Evolutionary conservation across 1,139 yeast genomes (phyloP).

Genomic region (Spathaspora jeffriesii): DNA sequence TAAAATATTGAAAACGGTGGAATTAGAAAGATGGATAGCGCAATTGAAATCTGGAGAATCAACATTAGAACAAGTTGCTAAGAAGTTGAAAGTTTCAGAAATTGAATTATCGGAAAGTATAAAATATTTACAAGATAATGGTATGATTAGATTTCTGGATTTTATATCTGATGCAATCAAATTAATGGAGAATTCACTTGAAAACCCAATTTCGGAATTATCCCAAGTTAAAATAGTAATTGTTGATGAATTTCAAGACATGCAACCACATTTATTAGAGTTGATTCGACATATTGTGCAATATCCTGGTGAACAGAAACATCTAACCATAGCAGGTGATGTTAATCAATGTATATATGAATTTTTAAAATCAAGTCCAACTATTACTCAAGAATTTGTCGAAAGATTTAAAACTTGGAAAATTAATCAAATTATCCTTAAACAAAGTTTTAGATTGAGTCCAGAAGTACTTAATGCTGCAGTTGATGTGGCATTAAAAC

Average conservation of each 20-base stretch:
- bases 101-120: constrained; percentile 21
- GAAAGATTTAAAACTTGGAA: constrained; percentile 24
- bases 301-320: constrained; percentile 39
- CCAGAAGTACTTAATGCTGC: constrained; percentile 54
- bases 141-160: constrained; percentile 39
- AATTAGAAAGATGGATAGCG: constrained; percentile 32
- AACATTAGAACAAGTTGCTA: constrained; percentile 24
- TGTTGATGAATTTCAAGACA: constrained; percentile 80
- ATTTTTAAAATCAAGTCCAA: constrained; percentile 56
- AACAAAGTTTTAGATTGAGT: constrained; percentile 59
- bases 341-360: constrained; percentile 71
- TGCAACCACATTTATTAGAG: constrained; percentile 51
- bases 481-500: constrained; percentile 22
- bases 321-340: constrained; percentile 72
- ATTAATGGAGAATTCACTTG: constrained; percentile 21
- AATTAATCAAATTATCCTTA: constrained; percentile 30
- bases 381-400: constrained; percentile 23
- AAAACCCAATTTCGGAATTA: constrained; percentile 22
- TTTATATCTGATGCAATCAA: constrained; percentile 30
- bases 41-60: constrained; percentile 31
- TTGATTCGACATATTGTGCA: constrained; percentile 39
- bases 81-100: constrained; percentile 21
- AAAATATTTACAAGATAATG: constrained; percentile 25
- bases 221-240: constrained; percentile 39
- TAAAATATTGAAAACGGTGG: constrained; percentile 23